A percentile compares a stretch with the other conserved stretches of the same genome.
These are phyloP conservation scores for Fennellomyces sp. DNA, from an alignment of 371 early-diverging fungal species.

Conservation along the genomic window DNA sequence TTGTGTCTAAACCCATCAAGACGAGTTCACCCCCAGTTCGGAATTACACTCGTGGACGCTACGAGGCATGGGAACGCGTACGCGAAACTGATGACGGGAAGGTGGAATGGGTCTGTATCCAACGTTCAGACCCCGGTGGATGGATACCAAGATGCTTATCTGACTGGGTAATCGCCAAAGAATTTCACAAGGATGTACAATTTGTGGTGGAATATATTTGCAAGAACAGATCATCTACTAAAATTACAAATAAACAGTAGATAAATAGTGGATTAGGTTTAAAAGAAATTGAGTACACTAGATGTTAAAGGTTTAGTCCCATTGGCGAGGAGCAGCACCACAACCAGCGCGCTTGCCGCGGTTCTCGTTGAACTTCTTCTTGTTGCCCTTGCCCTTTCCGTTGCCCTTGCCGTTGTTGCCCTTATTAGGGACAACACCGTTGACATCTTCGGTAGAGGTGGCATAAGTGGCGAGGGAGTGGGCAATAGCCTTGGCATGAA, in stretches of 20 bases:
- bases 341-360: neutral
- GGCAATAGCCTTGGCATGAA: conserved; percentile 15
- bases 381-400: neutral
- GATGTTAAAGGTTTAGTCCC: too few relatives aligned
- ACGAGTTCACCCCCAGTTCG: neutral
- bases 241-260: too few relatives aligned
- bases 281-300: too few relatives aligned
- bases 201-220: conserved; percentile 14
- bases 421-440: neutral
- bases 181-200: conserved; percentile 25
- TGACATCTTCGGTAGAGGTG: conserved; percentile 10
- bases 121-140: conserved; percentile 30
- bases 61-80: conserved; percentile 34
- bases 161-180: conserved; percentile 21
- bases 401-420: neutral
- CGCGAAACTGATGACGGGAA: conserved; percentile 18
- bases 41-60: conserved; percentile 27
- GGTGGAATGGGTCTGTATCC: conserved; percentile 33
- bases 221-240: too few relatives aligned
- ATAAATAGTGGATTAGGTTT: too few relatives aligned
- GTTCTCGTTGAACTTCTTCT: neutral
- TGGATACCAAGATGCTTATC: conserved; percentile 21
- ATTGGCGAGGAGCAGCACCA: neutral
- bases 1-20: conserved; percentile 28
- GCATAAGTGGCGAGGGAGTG: conserved; percentile 16